Evolutionary conservation across 2,329 filamentous ascomycete genomes (phyloP), one percentile per base, ranked within the genome.

Genomic region (Epichloe coenophiala): DNA sequence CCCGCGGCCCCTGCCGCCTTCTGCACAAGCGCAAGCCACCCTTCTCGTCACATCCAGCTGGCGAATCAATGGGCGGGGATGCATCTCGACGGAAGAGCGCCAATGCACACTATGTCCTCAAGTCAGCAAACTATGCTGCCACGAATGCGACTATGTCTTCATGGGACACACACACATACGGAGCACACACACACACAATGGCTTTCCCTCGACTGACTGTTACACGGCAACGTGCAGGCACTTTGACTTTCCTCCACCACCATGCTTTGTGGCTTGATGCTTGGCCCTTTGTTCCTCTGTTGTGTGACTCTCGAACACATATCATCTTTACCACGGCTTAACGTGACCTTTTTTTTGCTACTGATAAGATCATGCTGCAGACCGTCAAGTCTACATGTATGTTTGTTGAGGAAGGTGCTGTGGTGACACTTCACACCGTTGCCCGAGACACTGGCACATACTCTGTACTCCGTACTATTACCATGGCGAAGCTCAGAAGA

Each of bases 1-100:
- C 68, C 72, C 69, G 68, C 67, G 65, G 67, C 64, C 65, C 69
- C 69, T 67, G 63, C 64, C 61, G 64, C 61, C 61, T 63, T 63
- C 65, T 73, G 70, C 70, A 71, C 65, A 63, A 66, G 65, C 62
- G 1, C 23, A 23, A 6, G 23, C 62, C 63, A 65, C 59, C 55
- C 56, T 23, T 62, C 57, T 70, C 66, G 65, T 74, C 71, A 74
- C 71, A 72, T 53, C 52, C 51, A 50, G 67, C 49, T 40, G 52
- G 35, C 54, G 51, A 56, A 55, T 56, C 55, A 56, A 11, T 19
- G 42, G 19, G 23, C 21, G 15, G 36, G 8, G 17, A 15, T 5
- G 33, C 47, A 35, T 40, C 31, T 48, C n/a, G 36, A 37, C 46
- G 37, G 43, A n/a, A 47, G 11, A 42, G 15, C 23, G 42, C 47